A percentile compares a stretch with the other conserved stretches of the same genome.
phyloP scores from a whole-genome alignment of 2,329 filamentous ascomycete species.

The Waltergamsia citrina region DNA sequence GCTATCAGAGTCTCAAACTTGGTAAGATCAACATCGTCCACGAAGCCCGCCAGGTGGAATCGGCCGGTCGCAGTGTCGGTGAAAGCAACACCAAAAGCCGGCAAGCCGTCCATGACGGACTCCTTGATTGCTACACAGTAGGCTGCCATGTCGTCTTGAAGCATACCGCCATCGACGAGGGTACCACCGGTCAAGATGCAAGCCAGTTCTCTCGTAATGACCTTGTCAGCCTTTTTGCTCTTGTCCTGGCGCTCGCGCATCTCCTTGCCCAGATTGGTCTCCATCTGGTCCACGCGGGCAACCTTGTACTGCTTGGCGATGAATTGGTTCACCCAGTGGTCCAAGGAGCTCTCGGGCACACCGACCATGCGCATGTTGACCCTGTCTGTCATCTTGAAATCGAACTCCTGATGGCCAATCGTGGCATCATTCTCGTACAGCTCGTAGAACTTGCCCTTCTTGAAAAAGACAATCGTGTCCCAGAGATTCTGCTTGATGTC shows the following conservation, averaged over 20 bases:
- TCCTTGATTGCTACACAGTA: slow-evolving; percentile 96
- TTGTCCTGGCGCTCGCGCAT: slow-evolving; percentile 85
- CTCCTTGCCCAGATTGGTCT: slow-evolving; percentile 91
- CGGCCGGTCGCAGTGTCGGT: slow-evolving; percentile 93
- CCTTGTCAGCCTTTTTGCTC: slow-evolving; percentile 74
- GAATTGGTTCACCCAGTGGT: slow-evolving; percentile 96
- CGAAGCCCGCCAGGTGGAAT: slow-evolving; percentile 86
- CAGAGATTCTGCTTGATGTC: slow-evolving; percentile 97
- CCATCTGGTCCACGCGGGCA: slow-evolving; percentile 90
- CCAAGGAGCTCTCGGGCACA: slow-evolving; percentile 89
- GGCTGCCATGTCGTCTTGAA: slow-evolving; percentile 95
- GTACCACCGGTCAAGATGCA: slow-evolving; percentile 89
- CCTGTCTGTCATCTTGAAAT: slow-evolving; percentile 92
- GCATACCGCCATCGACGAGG: slow-evolving; percentile 89
- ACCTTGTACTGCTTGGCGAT: slow-evolving; percentile 98
- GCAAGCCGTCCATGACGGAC: slow-evolving; percentile 59
- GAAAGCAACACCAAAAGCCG: slow-evolving; percentile 85
- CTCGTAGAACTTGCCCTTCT: slow-evolving; percentile 99
- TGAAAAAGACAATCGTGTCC: slow-evolving; percentile 98
- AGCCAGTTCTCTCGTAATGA: slow-evolving; percentile 83
- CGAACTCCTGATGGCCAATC: slow-evolving; percentile 91
- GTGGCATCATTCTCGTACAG: slow-evolving; percentile 97
- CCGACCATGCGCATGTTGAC: slow-evolving; percentile 99
- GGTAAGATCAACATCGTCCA: slow-evolving; percentile 86
- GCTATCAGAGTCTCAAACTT: slow-evolving; percentile 96